Evolutionary conservation across 768 basidiomycete species (phyloP).

Genomic region (Thelephora ganbajun): DNA sequence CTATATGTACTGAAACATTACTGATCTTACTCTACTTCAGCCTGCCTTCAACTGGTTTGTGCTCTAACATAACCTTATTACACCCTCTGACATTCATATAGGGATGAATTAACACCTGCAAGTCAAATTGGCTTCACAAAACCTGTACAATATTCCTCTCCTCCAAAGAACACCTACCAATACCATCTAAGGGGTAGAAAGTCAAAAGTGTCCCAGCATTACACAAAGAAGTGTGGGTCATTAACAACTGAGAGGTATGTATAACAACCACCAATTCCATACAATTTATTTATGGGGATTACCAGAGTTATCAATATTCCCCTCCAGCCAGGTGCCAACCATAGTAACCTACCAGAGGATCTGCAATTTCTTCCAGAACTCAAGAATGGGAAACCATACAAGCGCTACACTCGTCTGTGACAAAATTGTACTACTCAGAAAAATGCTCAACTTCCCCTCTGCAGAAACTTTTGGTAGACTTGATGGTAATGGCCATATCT

Average conservation of each 20-base stretch:
- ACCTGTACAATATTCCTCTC: slow-evolving; percentile 25
- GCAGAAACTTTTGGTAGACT: slow-evolving; percentile 45
- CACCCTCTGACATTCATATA: too few species aligned
- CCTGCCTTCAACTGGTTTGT: slow-evolving; percentile 58
- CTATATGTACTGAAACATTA: not conserved
- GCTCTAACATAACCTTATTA: not conserved
- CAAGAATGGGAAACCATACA: slow-evolving; percentile 1
- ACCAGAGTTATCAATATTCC: slow-evolving; percentile 35
- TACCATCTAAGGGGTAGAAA: slow-evolving; percentile 8
- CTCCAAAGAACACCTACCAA: slow-evolving; percentile 32
- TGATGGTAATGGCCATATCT: slow-evolving; percentile 36
- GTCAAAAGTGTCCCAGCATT: slow-evolving; percentile 37
- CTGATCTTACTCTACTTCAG: slow-evolving; percentile 17
- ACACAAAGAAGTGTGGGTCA: slow-evolving; percentile 29
- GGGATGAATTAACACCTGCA: not conserved
- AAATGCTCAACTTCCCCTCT: not conserved
- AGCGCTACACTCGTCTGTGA: not conserved
- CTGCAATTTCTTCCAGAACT: not conserved
- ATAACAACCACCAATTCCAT: too few species aligned
- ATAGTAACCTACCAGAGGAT: slow-evolving; percentile 15
- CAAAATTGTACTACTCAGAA: too few species aligned
- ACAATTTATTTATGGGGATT: too few species aligned
- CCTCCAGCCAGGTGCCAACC: slow-evolving; percentile 33
- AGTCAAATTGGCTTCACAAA: slow-evolving; percentile 32
- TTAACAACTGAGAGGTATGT: slow-evolving; percentile 36